Conservation (phyloP, 768 basidiomycete genomes). For the Cantharellus cinnabarinus region DNA sequence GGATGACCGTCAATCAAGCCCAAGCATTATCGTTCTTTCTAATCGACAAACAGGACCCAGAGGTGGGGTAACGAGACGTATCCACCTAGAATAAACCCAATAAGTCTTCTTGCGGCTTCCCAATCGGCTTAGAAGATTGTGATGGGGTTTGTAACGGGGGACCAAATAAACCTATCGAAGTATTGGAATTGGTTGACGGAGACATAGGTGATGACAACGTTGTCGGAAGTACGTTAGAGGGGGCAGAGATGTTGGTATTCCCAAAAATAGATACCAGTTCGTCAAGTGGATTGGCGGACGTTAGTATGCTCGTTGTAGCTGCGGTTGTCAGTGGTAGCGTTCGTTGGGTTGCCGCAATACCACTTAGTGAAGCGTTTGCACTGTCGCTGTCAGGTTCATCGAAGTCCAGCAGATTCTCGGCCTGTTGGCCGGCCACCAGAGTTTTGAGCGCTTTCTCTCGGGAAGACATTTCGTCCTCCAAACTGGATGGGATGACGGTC, state of each 20-base stretch:
- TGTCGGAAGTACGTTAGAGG: not conserved
- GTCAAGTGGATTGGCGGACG: slow-evolving; percentile 76
- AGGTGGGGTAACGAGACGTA: not conserved
- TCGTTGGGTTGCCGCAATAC: not conserved
- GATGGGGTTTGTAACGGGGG: too few relatives aligned
- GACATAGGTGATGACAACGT: not conserved
- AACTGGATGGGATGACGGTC: slow-evolving; percentile 18
- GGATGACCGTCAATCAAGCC: too few relatives aligned
- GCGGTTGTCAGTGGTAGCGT: slow-evolving; percentile 17
- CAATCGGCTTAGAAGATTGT: too few relatives aligned
- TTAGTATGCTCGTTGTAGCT: slow-evolving; percentile 57
- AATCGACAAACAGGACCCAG: too few relatives aligned
- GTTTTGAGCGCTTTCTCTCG: slow-evolving; percentile 77
- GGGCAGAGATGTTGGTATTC: slow-evolving; percentile 12
- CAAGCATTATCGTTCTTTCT: too few relatives aligned
- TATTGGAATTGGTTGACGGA: not conserved
- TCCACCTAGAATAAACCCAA: not conserved
- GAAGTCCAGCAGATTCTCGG: slow-evolving; percentile 90
- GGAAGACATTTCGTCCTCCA: slow-evolving; percentile 46
- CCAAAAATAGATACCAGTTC: slow-evolving; percentile 90
- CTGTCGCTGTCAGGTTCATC: slow-evolving; percentile 46
- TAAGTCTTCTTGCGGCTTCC: not conserved
- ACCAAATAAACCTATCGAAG: too few relatives aligned
- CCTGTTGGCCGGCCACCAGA: slow-evolving; percentile 74
- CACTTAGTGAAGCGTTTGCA: slow-evolving; percentile 28